Base-by-base conservation (phyloP, 2,329 filamentous ascomycete species). In the Dactylellina leptospora region DNA sequence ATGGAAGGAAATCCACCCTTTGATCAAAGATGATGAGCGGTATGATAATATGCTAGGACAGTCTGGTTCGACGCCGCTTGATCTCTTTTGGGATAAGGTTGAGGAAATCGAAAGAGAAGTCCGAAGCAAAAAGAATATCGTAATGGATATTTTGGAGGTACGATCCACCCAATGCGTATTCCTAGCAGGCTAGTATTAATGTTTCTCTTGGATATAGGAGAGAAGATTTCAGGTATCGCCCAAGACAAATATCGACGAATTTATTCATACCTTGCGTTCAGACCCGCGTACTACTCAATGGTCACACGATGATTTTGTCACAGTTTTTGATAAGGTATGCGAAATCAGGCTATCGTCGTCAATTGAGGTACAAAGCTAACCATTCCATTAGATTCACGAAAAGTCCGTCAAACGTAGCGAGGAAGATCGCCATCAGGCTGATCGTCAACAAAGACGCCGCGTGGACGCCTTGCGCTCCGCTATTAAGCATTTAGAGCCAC, bases 41-140 rank as follows among this genome's bases (percentile, higher is more conserved):
- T 97, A 96, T 80, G 85, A 84, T 76, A 88, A 87, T 74, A 92
- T 96, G 84, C 85, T 93, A 70, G 93, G 92, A 55, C 91, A 96
- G 78, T 81, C 86, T 68, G 93, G 93, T 62, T 96, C 93, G 3
- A 90, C 87, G 3, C 91, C 95, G 11, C 85, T 96, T 75, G 92
- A 97, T 77, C 83, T 99, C 4, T 97, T 99, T 82, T 97, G 93
- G 92, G 95, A 99, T 79, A 83, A 93, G 50, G 85, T 97, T 23
- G 95, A 97, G 79, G 92, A 96, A 79, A 92, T 97, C 79, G 93
- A 99, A 78, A 87, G 90, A 66, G 88, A 89, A n/a, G 83, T 97
- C 50, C 89, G 93, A 73, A 88, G 87, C 53, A 88, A 89, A 51
- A 85, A 91, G 73, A 96, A 95, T 78, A 88, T 92, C 78, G 90